Percentiles rank a stretch among this genome's conserved stretches.
Conservation (phyloP, 257 asterid species). For the Solanum sejunctum region DNA sequence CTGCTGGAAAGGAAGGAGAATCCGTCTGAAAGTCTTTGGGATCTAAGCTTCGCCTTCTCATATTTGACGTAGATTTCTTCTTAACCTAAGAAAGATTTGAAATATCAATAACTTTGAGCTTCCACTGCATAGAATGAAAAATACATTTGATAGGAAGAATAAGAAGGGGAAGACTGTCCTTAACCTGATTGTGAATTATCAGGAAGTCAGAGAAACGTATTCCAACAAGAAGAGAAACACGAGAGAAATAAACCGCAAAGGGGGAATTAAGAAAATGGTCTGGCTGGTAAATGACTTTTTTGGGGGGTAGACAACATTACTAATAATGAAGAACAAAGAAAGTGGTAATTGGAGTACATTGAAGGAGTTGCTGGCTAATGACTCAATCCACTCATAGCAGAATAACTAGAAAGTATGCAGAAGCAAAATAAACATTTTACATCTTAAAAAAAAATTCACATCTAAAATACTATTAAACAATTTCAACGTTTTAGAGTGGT, state of each 20-base stretch:
- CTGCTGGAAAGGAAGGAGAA: constrained; percentile 41
- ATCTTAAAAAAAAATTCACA: background rate
- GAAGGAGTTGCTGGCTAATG: background rate
- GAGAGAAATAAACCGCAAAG: background rate
- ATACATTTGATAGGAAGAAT: background rate
- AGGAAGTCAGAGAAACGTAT: background rate
- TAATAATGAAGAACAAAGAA: background rate
- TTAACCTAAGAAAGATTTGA: constrained; percentile 20
- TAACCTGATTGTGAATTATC: background rate
- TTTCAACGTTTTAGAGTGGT: background rate
- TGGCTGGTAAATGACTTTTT: background rate
- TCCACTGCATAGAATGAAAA: background rate
- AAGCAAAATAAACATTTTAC: background rate
- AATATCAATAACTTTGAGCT: background rate
- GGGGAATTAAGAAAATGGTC: background rate
- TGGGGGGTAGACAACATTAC: background rate
- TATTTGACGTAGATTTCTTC: constrained; percentile 16
- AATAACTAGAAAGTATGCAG: background rate
- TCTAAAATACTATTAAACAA: background rate
- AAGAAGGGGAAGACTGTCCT: background rate
- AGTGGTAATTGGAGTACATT: background rate
- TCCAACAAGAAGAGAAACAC: background rate
- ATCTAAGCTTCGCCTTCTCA: constrained; percentile 57
- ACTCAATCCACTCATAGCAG: background rate
- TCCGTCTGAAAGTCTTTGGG: constrained; percentile 24